phyloP scores from a whole-genome alignment of 495 filamentous ascomycete species.

The Xylaria scruposa region DNA sequence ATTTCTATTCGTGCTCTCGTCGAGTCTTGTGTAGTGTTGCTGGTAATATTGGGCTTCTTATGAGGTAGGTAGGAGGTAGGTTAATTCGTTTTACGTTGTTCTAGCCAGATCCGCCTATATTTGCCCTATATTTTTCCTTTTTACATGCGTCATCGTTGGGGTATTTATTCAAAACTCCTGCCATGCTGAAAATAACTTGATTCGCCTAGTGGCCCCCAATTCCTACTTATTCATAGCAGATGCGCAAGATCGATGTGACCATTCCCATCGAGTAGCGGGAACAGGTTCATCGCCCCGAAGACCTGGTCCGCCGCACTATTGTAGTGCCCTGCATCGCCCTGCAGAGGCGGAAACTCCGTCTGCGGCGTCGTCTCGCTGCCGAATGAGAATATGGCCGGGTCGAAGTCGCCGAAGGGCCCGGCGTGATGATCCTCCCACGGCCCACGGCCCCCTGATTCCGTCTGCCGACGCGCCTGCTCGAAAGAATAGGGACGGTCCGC shows the following conservation, averaged over 20 bases:
- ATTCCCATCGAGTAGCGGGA: slow-evolving; percentile 51
- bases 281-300: slow-evolving; percentile 51
- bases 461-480: neutral
- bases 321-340: slow-evolving; percentile 20
- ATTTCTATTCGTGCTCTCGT: neutral
- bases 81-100: neutral
- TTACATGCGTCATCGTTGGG: neutral
- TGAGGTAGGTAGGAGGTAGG: neutral
- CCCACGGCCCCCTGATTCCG: neutral
- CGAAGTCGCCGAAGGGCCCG: slow-evolving; percentile 37
- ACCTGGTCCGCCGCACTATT: slow-evolving; percentile 41
- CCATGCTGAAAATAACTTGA: neutral
- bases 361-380: slow-evolving; percentile 28
- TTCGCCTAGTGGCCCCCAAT: neutral
- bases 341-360: slow-evolving; percentile 21
- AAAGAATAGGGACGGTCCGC: neutral
- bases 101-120: neutral
- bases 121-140: neutral
- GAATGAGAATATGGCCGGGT: slow-evolving; percentile 37
- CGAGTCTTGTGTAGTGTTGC: neutral
- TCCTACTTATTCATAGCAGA: slow-evolving; percentile 38
- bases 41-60: neutral
- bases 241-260: slow-evolving; percentile 54
- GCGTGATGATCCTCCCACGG: neutral
- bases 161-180: neutral